Percentiles rank a stretch among this genome's conserved stretches.
These are phyloP conservation scores for Rauvolfia tetraphylla DNA, from an alignment of 257 asterid genomes.

Conservation along the genomic window DNA sequence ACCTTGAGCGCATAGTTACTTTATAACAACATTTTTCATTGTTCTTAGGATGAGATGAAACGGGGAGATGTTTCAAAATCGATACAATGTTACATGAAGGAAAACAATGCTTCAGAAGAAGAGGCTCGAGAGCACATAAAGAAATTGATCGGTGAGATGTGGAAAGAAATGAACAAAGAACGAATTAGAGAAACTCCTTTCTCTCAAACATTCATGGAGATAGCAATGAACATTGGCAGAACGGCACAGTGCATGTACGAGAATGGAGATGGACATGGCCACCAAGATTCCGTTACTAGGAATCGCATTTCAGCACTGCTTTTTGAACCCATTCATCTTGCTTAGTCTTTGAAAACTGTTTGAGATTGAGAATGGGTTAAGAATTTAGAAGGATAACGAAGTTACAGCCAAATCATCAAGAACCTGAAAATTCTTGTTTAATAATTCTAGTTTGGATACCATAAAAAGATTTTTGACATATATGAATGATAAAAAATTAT, in stretches of 20 bases:
- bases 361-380: no score
- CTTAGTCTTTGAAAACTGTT: no score
- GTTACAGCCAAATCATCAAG: no score
- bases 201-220: constrained; percentile 15
- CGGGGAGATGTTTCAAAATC: constrained; percentile 33
- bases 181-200: constrained; percentile 12
- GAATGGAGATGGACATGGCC: constrained; percentile 57
- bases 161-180: constrained; percentile 40
- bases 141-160: constrained; percentile 16
- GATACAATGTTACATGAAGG: constrained; percentile 50
- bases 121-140: constrained; percentile 26
- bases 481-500: no score
- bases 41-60: constrained; percentile 14
- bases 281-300: constrained; percentile 19
- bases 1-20: no score
- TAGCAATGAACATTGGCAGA: constrained; percentile 40
- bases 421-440: no score
- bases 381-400: no score
- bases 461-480: no score
- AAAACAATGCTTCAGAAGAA: constrained; percentile 25
- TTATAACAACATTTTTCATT: no score
- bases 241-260: constrained; percentile 50
- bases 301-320: constrained; percentile 23
- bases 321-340: constrained; percentile 32
- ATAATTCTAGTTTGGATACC: no score